Percentiles rank a stretch among this genome's conserved stretches.
phyloP scores from a whole-genome alignment of 768 basidiomycete genomes.

The Xerocomellus intermedius region DNA sequence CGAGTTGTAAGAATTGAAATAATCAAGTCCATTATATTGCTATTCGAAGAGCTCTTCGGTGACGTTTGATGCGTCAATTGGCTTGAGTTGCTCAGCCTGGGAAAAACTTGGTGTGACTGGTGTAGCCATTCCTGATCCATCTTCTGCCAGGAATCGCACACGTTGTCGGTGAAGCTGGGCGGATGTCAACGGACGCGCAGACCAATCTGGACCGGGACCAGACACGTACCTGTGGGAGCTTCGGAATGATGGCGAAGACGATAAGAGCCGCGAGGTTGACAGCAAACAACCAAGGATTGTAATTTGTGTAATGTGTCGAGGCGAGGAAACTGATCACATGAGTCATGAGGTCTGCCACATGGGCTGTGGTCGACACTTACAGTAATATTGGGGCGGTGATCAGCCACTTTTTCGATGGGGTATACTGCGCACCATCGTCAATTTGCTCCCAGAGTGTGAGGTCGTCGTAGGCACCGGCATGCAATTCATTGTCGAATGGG shows the following conservation, averaged over 20 bases:
- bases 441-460: slow-evolving; percentile 99
- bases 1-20: slow-evolving; percentile 5
- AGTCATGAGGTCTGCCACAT: background rate
- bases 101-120: slow-evolving; percentile 61
- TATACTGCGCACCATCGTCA: slow-evolving; percentile 97
- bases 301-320: slow-evolving; percentile 97
- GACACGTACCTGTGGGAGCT: slow-evolving; percentile 81
- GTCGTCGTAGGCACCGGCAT: slow-evolving; percentile 95
- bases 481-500: slow-evolving; percentile 84
- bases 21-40: slow-evolving; percentile 19
- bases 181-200: slow-evolving; percentile 15
- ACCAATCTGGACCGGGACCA: background rate
- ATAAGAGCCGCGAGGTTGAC: slow-evolving; percentile 83
- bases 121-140: slow-evolving; percentile 62
- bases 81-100: slow-evolving; percentile 42
- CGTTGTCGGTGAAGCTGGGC: slow-evolving; percentile 77
- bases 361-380: slow-evolving; percentile 47
- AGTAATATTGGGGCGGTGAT: slow-evolving; percentile 84
- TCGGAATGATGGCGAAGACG: slow-evolving; percentile 82
- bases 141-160: slow-evolving; percentile 71
- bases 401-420: slow-evolving; percentile 97
- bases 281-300: slow-evolving; percentile 91
- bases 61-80: slow-evolving; percentile 35
- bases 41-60: slow-evolving; percentile 48
- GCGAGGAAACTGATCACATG: slow-evolving; percentile 72